phyloP scores from a whole-genome alignment of 2,329 filamentous ascomycete genomes.

The Nothopassalora personata region DNA sequence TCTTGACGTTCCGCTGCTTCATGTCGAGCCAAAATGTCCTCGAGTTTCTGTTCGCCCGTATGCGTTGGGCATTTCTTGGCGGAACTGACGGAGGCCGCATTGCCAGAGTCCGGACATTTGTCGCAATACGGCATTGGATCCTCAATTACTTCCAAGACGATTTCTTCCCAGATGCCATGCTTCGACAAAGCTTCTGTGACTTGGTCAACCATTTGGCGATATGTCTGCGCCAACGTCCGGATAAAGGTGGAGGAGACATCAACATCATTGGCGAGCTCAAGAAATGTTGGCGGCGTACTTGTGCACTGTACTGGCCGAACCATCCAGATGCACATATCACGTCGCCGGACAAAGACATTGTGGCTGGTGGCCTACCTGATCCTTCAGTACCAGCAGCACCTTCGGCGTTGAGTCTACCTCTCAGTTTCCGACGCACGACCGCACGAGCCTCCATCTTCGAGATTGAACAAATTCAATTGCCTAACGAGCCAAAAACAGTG shows the following conservation, averaged over 20 bases:
- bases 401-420: constrained; percentile 18
- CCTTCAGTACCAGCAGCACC: constrained; percentile 6
- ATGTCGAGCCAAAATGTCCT: constrained; percentile 71
- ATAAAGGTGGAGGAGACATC: constrained; percentile 57
- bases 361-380: constrained; percentile 59
- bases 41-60: constrained; percentile 74
- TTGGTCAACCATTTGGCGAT: constrained; percentile 63
- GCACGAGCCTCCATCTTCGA: constrained; percentile 21
- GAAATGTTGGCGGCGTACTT: constrained; percentile 93
- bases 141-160: constrained; percentile 97
- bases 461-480: constrained; percentile 21
- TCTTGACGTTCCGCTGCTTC: constrained; percentile 88
- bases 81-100: constrained; percentile 78
- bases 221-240: constrained; percentile 47
- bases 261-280: constrained; percentile 93
- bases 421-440: constrained; percentile 20
- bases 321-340: constrained; percentile 49
- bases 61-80: constrained; percentile 79
- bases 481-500: constrained; percentile 10
- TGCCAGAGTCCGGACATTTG: constrained; percentile 92
- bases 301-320: constrained; percentile 81
- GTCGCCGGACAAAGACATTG: constrained; percentile 61
- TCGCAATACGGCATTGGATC: constrained; percentile 93
- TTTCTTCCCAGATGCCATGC: constrained; percentile 69
- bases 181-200: constrained; percentile 74